Conservation (phyloP, 441 rosid species). For the Jatropha podagrica region DNA sequence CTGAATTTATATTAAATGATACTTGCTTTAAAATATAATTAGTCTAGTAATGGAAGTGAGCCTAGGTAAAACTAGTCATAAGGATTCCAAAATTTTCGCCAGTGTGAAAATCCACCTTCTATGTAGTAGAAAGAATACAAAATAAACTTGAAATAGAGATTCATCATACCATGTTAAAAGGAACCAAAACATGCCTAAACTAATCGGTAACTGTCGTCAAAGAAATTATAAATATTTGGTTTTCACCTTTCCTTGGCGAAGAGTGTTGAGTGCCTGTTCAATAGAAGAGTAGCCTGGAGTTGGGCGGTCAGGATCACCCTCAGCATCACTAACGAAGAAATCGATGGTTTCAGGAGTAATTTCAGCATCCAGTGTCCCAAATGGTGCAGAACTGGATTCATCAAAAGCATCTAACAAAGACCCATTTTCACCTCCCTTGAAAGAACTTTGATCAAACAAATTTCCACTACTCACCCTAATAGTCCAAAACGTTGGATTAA, state of each 20-base stretch:
- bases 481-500: slow-evolving; percentile 32
- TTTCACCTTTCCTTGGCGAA: slow-evolving; percentile 67
- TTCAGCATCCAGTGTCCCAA: slow-evolving; percentile 51
- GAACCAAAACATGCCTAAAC: background rate
- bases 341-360: slow-evolving; percentile 62
- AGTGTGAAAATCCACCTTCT: too few species aligned
- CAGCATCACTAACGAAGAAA: slow-evolving; percentile 88
- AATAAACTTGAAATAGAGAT: too few species aligned
- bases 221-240: background rate
- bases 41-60: too few species aligned
- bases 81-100: too few species aligned
- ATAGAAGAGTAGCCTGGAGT: slow-evolving; percentile 68
- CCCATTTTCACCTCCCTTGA: slow-evolving; percentile 40
- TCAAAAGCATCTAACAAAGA: slow-evolving; percentile 38
- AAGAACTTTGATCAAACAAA: slow-evolving; percentile 41
- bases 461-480: slow-evolving; percentile 43
- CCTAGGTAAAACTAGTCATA: too few species aligned
- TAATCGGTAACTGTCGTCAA: background rate
- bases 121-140: too few species aligned
- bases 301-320: slow-evolving; percentile 96
- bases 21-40: too few species aligned
- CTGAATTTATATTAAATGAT: too few species aligned
- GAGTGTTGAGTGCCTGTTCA: slow-evolving; percentile 53
- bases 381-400: slow-evolving; percentile 39
- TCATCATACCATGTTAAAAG: too few species aligned